These are phyloP conservation scores for Tetrapisispora arboricola DNA, from an alignment of 805 yeast species.

Conservation along the genomic window DNA sequence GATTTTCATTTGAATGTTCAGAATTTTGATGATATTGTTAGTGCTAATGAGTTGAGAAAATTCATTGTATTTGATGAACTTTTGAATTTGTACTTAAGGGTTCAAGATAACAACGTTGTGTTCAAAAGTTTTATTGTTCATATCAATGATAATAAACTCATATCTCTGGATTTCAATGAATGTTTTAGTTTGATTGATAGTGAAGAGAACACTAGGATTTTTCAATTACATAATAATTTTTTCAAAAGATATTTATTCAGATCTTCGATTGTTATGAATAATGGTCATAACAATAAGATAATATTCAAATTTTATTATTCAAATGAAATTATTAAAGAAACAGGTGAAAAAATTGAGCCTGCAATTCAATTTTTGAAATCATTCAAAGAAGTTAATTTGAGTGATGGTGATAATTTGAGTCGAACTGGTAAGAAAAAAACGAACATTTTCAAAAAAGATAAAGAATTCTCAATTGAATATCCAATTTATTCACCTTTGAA, in stretches of 20 bases:
- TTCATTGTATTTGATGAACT: constrained; percentile 26
- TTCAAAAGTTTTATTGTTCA: constrained; percentile 12
- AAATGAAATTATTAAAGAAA: background rate
- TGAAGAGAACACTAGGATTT: constrained; percentile 1
- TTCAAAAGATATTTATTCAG: constrained; percentile 16
- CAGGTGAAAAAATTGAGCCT: background rate
- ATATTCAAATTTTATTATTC: constrained; percentile 6
- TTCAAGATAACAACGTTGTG: background rate
- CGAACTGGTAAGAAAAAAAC: background rate
- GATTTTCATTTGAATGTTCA: constrained; percentile 1
- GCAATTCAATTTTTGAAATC: constrained; percentile 9
- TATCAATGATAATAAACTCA: constrained; percentile 24
- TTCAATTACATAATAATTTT: constrained; percentile 13
- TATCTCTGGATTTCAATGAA: constrained; percentile 5
- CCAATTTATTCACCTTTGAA: constrained; percentile 26
- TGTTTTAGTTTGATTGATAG: background rate
- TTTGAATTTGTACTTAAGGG: constrained; percentile 9
- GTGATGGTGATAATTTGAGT: constrained; percentile 2
- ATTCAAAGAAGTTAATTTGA: constrained; percentile 20
- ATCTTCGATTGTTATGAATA: constrained; percentile 27
- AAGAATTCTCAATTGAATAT: constrained; percentile 8
- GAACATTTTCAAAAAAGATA: background rate
- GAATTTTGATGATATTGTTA: constrained; percentile 2
- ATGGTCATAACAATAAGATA: constrained; percentile 24
- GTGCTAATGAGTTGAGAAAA: constrained; percentile 13